Evolutionary conservation across 2,329 filamentous ascomycete species (phyloP).

Genomic region (Exophiala lecanii-corni): DNA sequence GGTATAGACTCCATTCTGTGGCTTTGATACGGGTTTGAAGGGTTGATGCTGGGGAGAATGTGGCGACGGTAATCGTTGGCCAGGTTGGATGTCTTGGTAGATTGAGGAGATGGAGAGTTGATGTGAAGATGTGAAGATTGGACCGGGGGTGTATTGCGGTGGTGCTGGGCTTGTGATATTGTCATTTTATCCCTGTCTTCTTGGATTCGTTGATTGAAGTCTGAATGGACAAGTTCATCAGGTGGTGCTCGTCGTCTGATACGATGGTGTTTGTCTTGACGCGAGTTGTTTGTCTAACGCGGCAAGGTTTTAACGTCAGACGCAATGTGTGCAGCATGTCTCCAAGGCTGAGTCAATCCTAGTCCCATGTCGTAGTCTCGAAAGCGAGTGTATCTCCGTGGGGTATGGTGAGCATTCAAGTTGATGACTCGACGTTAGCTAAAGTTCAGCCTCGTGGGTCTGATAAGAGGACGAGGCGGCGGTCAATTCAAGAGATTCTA

Average conservation of each 20-base stretch:
- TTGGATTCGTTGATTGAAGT: no score
- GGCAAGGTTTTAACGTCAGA: no score
- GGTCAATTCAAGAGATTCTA: neutral
- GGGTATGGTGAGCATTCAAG: neutral
- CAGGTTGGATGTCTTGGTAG: slow-evolving; percentile 73
- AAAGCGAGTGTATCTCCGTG: no score
- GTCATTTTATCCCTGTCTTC: no score
- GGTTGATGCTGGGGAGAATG: slow-evolving; percentile 66
- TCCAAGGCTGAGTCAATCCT: no score
- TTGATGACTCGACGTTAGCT: neutral
- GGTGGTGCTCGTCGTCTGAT: no score
- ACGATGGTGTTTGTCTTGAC: no score
- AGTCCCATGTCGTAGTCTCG: no score
- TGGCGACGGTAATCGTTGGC: slow-evolving; percentile 67
- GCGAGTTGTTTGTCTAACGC: no score
- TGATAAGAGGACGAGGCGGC: neutral
- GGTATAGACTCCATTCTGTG: slow-evolving; percentile 87
- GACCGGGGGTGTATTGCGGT: slow-evolving; percentile 44
- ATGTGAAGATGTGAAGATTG: slow-evolving; percentile 66
- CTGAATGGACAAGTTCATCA: no score
- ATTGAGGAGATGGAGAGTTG: slow-evolving; percentile 77
- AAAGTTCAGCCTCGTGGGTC: slow-evolving; percentile 1
- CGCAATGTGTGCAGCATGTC: no score
- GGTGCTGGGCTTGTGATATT: no score
- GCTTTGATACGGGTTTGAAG: slow-evolving; percentile 78